phyloP scores from a whole-genome alignment of 495 filamentous ascomycete species.

The Hypomontagnella submonticulosa region DNA sequence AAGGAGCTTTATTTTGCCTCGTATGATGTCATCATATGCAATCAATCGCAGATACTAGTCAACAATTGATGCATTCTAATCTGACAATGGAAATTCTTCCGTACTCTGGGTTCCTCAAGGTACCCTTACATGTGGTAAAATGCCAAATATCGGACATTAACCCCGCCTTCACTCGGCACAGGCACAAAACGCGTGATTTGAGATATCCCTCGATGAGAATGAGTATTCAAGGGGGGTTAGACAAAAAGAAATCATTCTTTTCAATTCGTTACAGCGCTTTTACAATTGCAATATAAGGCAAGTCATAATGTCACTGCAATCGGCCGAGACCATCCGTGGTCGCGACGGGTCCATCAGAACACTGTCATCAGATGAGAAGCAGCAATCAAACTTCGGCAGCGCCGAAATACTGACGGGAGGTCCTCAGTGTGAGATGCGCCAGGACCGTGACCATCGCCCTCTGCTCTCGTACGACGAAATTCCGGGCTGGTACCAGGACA shows the following conservation, averaged over 20 bases:
- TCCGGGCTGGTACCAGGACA: slow-evolving; percentile 78
- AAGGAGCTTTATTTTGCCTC: slow-evolving; percentile 20
- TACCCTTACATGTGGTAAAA: too few relatives aligned
- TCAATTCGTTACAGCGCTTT: neutral
- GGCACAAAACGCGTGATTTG: slow-evolving; percentile 5
- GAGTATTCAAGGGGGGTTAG: neutral
- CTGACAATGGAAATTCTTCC: slow-evolving; percentile 16
- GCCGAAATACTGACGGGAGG: slow-evolving; percentile 32
- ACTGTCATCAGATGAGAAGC: slow-evolving; percentile 25
- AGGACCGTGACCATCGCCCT: slow-evolving; percentile 36
- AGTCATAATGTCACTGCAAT: slow-evolving; percentile 15
- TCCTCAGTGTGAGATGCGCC: slow-evolving; percentile 37
- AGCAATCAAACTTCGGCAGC: slow-evolving; percentile 9
- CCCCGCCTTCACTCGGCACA: slow-evolving; percentile 23
- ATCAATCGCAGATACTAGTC: neutral
- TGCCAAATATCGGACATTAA: slow-evolving; percentile 23
- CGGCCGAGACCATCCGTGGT: slow-evolving; percentile 4
- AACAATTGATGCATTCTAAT: slow-evolving; percentile 19
- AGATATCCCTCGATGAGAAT: neutral
- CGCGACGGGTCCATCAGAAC: neutral
- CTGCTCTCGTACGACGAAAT: slow-evolving; percentile 65
- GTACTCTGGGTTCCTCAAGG: neutral
- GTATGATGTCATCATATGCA: slow-evolving; percentile 32
- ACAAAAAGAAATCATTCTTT: neutral
- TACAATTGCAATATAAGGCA: neutral